Evolutionary conservation across 345 rosid species (phyloP), one percentile per base, ranked within the genome.

Genomic region (Eucalyptus leucophloia): DNA sequence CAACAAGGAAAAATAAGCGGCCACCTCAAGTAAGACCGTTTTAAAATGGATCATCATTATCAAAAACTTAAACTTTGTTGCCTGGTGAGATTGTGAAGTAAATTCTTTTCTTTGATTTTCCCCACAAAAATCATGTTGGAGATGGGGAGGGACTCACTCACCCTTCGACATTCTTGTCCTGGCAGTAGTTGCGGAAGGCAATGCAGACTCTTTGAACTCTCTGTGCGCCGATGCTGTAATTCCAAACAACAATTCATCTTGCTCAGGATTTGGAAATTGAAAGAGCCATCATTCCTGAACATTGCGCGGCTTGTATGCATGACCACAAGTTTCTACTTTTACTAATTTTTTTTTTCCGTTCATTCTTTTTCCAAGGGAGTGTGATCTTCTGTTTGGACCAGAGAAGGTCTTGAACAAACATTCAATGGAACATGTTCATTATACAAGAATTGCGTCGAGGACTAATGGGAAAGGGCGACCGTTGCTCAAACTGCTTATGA

Each of bases 131-230:
- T 87, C n/a, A 32, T 37, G 45, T 14, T 87, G 60, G 86, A 21
- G 85, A 77, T 77, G 87, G 82, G 49, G 40, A 51, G 18, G 44
- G 45, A 89, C 81, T 88, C 89, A 53, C 88, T 92, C 83, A 93
- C 96, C 95, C 95, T 92, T 94, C 93, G n/a, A 91, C 89, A 87
- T 93, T 94, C 86, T 50, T 89, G 89, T 91, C 94, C 19, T 93
- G 93, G 67, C 96, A 93, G 87, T 32, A 91, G 91, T 92, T 92
- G 77, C 96, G 91, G 89, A 94, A 93, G 86, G 87, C 87, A 86
- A 93, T 90, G 92, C 96, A 95, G 51, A 60, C 91, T 56, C 86
- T 93, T 44, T 93, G 95, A 92, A 95, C 96, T 87, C 94, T 94
- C 40, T 94, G 93, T 42, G 94, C 95, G 23, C 96, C 96, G 44